Evolutionary conservation across 1,139 yeast species (phyloP), one percentile per base, ranked within the genome.

Genomic region (Yamadazyma oceani): DNA sequence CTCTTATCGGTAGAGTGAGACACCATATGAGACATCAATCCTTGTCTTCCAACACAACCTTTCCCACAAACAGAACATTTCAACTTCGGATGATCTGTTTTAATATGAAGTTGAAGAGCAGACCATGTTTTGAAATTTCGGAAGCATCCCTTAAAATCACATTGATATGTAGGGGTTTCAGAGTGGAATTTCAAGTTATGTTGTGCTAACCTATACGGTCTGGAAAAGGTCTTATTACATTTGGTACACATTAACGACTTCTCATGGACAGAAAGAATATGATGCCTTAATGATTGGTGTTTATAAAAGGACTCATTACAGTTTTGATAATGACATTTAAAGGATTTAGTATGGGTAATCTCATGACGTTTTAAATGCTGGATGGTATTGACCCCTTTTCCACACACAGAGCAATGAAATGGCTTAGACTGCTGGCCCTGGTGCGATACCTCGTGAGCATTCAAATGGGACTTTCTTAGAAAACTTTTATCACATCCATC

Each of bases 351-450:
- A 58, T 89, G 97, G 10, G 95, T 82, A 17, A 76, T 68, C 54
- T 73, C 90, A 57, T 92, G 99, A 40, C 96, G 72, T 48, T 76
- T 78, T 45, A 89, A 66, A 56, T 90, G 97, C 62, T 92, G 98
- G 35, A 62, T 62, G 0, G 95, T 77, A 44, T 83, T 84, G 40
- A 87, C 85, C 2, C 96, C 96, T 57, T 88, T 88, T 1, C 83
- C 83, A 58, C 99, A 92, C 1, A 73, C 61, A 0, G 80, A 62
- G 53, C 99, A 92, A 38, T 71, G 76, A 53, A 75, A 82, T 0
- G 97, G 96, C 51, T 85, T 86, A 12, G 72, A 75, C 2, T 68
- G 71, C 5, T 75, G 66, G 25, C 64, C 66, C 15, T 64, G 54
- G 53, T 85, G 92, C 11, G 89, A 78, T 19, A 85, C 60, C 45